Evolutionary conservation across 331 rosid genomes (phyloP).

Genomic region (Cydonia oblonga): DNA sequence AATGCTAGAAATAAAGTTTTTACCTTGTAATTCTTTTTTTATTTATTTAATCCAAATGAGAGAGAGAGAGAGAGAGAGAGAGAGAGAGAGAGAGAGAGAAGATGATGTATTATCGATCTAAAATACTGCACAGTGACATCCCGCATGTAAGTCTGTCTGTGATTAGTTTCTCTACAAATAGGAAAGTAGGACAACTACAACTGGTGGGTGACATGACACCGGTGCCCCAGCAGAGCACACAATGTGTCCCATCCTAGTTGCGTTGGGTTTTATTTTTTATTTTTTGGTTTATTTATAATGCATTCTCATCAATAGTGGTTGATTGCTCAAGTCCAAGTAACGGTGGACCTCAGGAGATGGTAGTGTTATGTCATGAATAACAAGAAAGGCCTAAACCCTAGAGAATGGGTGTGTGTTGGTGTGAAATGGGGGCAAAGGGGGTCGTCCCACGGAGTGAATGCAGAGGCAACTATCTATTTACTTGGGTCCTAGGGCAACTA

Average conservation of each 20-base stretch:
- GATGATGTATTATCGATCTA: too few species aligned
- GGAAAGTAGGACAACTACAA: background rate
- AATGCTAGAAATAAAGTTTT: too few species aligned
- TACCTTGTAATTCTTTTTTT: too few species aligned
- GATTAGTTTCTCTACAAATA: conserved; percentile 1
- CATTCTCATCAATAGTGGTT: background rate
- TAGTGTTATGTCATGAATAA: conserved; percentile 4
- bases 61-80: too few species aligned
- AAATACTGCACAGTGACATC: background rate
- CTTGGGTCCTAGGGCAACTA: background rate
- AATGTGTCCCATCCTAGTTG: background rate
- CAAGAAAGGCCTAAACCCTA: background rate
- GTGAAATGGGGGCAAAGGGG: background rate
- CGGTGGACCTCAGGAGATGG: conserved; percentile 28
- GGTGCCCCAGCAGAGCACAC: background rate
- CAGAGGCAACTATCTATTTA: conserved; percentile 11
- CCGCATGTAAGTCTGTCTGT: background rate
- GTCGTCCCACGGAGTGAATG: conserved; percentile 2
- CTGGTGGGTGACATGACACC: background rate
- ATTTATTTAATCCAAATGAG: too few species aligned
- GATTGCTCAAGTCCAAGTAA: conserved; percentile 11
- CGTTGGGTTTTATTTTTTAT: background rate
- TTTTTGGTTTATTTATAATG: background rate
- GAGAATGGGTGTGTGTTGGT: background rate
- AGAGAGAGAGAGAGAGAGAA: too few species aligned